Base-by-base conservation (phyloP, 352 stramenopile species). In the Phytopythium chamaehyphon region DNA sequence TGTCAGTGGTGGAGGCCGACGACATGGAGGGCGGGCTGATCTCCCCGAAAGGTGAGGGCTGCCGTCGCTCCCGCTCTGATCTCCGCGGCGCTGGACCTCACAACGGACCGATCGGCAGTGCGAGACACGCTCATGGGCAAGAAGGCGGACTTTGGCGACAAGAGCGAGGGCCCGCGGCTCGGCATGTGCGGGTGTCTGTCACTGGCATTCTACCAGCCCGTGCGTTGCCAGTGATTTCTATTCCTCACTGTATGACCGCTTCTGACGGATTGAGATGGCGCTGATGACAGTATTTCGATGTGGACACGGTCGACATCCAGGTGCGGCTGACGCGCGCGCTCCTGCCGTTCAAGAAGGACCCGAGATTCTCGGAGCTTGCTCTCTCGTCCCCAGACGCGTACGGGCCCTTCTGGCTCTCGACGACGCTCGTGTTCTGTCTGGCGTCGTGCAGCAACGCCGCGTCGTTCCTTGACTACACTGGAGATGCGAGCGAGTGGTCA, bases 371-470 rank as follows among this genome's bases (percentile, higher is more conserved):
- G n/a, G 84, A 93, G 59, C 55, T 95, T 16, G 71, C 81, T 18
- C 53, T 72, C 7, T 47, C 60, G 23, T 54, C 71, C 15, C 84
- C 84, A 0, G 84, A 95, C 54, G 84, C 84, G 10, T 95, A 95
- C 52, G 84, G 84, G 0, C 84, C 84, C 8, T 81, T 91, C 39
- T 95, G 84, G 84, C 70, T 95, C 9, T 90, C 82, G 21, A 79
- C 78, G 35, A 95, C 84, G 45, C 74, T 95, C 28, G 79, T 95
- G n/a, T 95, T 95, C 59, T 88, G 71, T 53, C 54, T 95, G 54
- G 84, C 84, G 14, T 89, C 76, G 39, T 93, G 84, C 69, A 90
- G 76, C 62, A 95, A 95, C 62, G 78, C 76, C 14, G 82, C 82
- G 11, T 91, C 80, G 22, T 94, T 83, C 66, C 59, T 90, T 59